A percentile compares a stretch with the other conserved stretches of the same genome.
phyloP scores from a whole-genome alignment of 2,329 filamentous ascomycete species.

The Diaporthe amygdali region DNA sequence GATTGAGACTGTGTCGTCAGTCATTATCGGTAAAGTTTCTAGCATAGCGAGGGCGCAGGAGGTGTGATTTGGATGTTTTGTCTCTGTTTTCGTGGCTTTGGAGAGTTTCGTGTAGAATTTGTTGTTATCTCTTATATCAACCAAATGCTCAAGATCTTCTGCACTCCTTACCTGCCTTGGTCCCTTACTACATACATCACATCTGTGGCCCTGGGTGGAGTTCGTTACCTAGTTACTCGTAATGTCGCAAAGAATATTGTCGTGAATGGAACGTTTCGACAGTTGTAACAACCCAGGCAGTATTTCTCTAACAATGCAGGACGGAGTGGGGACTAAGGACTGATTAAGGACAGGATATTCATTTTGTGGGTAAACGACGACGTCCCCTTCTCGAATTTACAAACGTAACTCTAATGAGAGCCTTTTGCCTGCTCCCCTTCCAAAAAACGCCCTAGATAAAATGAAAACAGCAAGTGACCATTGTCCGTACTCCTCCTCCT shows the following conservation, averaged over 20 bases:
- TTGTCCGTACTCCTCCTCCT: conserved; percentile 11
- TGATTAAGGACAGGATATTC: conserved; percentile 13
- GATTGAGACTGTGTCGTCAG: not conserved
- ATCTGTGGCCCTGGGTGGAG: not conserved
- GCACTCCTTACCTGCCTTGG: not conserved
- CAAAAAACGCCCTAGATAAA: not conserved
- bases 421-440: conserved; percentile 11
- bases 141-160: not conserved
- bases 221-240: not conserved
- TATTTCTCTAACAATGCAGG: not conserved
- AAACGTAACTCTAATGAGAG: conserved; percentile 16
- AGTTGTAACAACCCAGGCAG: not conserved
- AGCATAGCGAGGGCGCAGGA: conserved; percentile 8
- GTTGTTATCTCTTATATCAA: not conserved
- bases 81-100: not conserved
- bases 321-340: not conserved
- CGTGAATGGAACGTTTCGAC: not conserved
- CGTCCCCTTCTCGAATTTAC: conserved; percentile 5
- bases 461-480: not conserved
- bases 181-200: too few species aligned
- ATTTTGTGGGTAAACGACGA: conserved; percentile 9
- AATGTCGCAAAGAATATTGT: too few species aligned
- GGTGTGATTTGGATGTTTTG: not conserved
- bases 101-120: not conserved
- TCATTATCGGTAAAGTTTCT: not conserved